Base-by-base conservation (phyloP, 495 filamentous ascomycete genomes). In the Aspergillus ostianus region DNA sequence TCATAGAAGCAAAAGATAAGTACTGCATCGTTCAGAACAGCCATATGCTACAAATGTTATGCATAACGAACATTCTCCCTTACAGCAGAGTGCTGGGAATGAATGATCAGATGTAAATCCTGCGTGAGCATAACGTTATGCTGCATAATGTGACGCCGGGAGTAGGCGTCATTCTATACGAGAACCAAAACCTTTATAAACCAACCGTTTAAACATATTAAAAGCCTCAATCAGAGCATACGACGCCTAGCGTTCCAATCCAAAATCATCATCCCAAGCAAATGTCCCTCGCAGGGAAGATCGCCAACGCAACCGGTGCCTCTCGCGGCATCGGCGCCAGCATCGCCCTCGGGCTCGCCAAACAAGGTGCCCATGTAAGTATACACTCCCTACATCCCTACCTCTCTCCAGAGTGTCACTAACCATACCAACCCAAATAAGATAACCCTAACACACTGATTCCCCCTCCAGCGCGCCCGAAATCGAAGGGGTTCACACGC, bases 261-360 rank as follows among this genome's bases (percentile, higher is more conserved):
- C n/a, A n/a, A n/a, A n/a, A n/a, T n/a, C n/a, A n/a, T n/a, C n/a
- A n/a, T n/a, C n/a, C n/a, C 9, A 8, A 41, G 15, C 13, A 9
- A 21, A 51, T 51, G 49, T 27, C 21, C 4, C 67, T 78, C 17
- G 20, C 60, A n/a, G 71, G 71, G 53, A 78, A 77, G 61, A 60
- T 67, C 19, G 77, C 73, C 55, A 74, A 77, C 20, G 58, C 78
- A 41, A 80, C 76, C n/a, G 64, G 64, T 17, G 63, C 41, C 47
- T 68, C 64, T 21, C 63, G 69, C 15, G 63, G 66, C 3, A 60
- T 68, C 29, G 66, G 66, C 29, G 59, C 64, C 13, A 48, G 56
- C 32, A 61, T 68, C 27, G 66, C 66, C 3, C 46, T 56, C 2
- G 63, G 66, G 21, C 47, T 68, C 8, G 66, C 66, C 21, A 54